These are phyloP conservation scores for Pseudocercospora fijiensis DNA, from an alignment of 2,329 filamentous ascomycete species.

Conservation along the genomic window DNA sequence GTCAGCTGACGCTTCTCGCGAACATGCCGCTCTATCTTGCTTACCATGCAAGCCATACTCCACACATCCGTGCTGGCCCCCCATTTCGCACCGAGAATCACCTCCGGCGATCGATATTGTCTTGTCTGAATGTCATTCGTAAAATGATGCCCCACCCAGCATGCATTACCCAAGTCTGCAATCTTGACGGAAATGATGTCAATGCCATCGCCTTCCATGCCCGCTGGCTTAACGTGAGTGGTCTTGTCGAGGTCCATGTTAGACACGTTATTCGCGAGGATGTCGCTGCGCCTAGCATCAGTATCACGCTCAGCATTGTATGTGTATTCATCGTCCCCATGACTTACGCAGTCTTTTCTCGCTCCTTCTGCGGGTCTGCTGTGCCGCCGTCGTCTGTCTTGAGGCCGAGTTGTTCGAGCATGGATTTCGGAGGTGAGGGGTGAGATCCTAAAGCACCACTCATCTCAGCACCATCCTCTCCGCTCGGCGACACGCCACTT, in stretches of 20 bases:
- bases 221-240: slow-evolving; percentile 56
- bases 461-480: slow-evolving; percentile 52
- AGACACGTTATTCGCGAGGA: slow-evolving; percentile 88
- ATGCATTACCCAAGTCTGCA: slow-evolving; percentile 95
- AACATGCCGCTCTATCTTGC: slow-evolving; percentile 51
- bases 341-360: slow-evolving; percentile 91
- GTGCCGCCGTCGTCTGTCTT: slow-evolving; percentile 37
- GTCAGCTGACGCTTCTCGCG: slow-evolving; percentile 12
- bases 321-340: slow-evolving; percentile 7
- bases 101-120: slow-evolving; percentile 95
- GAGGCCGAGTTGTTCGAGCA: slow-evolving; percentile 59
- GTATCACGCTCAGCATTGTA: slow-evolving; percentile 26
- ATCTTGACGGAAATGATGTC: slow-evolving; percentile 98
- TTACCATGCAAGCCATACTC: slow-evolving; percentile 99
- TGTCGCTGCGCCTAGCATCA: slow-evolving; percentile 53
- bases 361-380: slow-evolving; percentile 65
- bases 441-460: slow-evolving; percentile 53
- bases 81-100: slow-evolving; percentile 96
- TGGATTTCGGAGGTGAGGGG: slow-evolving; percentile 52
- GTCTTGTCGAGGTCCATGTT: slow-evolving; percentile 87
- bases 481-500: slow-evolving; percentile 43
- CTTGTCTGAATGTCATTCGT: slow-evolving; percentile 98
- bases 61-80: slow-evolving; percentile 98
- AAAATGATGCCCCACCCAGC: slow-evolving; percentile 98
- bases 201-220: slow-evolving; percentile 58